phyloP scores from a whole-genome alignment of 2,329 filamentous ascomycete species.

The Penicillium sp. region DNA sequence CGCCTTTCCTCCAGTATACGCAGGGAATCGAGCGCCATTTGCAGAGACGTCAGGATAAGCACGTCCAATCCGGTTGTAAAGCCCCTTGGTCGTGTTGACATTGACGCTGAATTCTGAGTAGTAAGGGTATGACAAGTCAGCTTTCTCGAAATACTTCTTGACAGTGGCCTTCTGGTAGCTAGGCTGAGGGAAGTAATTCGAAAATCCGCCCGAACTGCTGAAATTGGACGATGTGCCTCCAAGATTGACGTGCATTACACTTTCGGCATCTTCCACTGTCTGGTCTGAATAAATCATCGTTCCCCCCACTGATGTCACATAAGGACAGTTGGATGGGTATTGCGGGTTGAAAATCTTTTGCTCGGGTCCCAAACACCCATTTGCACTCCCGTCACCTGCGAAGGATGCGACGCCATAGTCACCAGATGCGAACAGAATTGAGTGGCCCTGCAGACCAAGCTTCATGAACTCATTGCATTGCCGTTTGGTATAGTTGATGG shows the following conservation, averaged over 20 bases:
- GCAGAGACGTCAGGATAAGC: slow-evolving; percentile 57
- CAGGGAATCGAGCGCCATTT: slow-evolving; percentile 41
- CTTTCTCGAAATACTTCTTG: slow-evolving; percentile 44
- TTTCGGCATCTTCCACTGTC: slow-evolving; percentile 30
- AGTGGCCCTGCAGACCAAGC: slow-evolving; percentile 46
- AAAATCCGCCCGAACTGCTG: slow-evolving; percentile 52
- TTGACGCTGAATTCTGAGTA: slow-evolving; percentile 38
- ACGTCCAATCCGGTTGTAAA: slow-evolving; percentile 52
- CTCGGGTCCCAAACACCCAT: slow-evolving; percentile 45
- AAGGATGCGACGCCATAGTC: slow-evolving; percentile 41
- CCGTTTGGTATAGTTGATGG: slow-evolving; percentile 57
- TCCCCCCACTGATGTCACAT: slow-evolving; percentile 54
- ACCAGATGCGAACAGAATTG: slow-evolving; percentile 36
- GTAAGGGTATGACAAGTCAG: slow-evolving; percentile 35
- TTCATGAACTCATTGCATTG: slow-evolving; percentile 57
- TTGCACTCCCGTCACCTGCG: slow-evolving; percentile 39
- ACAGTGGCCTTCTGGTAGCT: slow-evolving; percentile 49
- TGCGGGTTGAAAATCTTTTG: slow-evolving; percentile 53
- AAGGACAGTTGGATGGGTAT: slow-evolving; percentile 58
- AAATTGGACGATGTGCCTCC: slow-evolving; percentile 35
- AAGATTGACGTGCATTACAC: slow-evolving; percentile 37
- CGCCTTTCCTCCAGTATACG: slow-evolving; percentile 20
- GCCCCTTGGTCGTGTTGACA: slow-evolving; percentile 41
- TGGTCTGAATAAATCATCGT: slow-evolving; percentile 37
- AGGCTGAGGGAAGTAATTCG: slow-evolving; percentile 51